Evolutionary conservation across 2,329 filamentous ascomycete species (phyloP).

Genomic region (Colletotrichum cereale): DNA sequence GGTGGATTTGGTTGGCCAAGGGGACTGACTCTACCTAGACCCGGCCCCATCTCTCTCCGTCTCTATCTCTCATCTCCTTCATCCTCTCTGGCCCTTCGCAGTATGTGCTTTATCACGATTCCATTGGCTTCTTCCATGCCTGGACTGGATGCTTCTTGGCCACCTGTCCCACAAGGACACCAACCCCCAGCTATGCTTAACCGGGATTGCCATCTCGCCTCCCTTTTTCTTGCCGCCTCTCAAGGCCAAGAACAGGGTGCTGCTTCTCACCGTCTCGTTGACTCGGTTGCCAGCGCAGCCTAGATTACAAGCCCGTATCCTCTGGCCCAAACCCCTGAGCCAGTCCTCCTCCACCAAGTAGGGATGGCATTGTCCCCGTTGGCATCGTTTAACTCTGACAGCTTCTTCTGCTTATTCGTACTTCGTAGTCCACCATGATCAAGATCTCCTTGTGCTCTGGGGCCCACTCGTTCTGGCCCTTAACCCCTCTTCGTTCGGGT

Average conservation of each 20-base stretch:
- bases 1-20: conserved; percentile 36
- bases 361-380: conserved; percentile 15
- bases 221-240: conserved; percentile 27
- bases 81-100: neutral
- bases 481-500: conserved; percentile 13
- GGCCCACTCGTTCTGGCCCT: neutral
- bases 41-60: conserved; percentile 9
- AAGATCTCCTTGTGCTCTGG: conserved; percentile 6
- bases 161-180: conserved; percentile 7
- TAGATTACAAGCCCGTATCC: conserved; percentile 25
- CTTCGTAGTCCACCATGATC: neutral
- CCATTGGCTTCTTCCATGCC: neutral
- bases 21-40: neutral
- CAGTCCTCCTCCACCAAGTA: neutral
- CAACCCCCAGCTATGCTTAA: conserved; percentile 18
- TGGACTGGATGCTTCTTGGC: conserved; percentile 31
- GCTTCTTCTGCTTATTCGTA: neutral
- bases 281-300: conserved; percentile 16
- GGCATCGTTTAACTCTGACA: conserved; percentile 2
- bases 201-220: conserved; percentile 38
- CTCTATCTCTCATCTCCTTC: conserved; percentile 2
- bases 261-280: conserved; percentile 12
- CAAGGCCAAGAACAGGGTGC: neutral
- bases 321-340: conserved; percentile 7
- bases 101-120: neutral